Evolutionary conservation across 2,329 filamentous ascomycete genomes (phyloP).

Genomic region (Sporothrix schenckii): DNA sequence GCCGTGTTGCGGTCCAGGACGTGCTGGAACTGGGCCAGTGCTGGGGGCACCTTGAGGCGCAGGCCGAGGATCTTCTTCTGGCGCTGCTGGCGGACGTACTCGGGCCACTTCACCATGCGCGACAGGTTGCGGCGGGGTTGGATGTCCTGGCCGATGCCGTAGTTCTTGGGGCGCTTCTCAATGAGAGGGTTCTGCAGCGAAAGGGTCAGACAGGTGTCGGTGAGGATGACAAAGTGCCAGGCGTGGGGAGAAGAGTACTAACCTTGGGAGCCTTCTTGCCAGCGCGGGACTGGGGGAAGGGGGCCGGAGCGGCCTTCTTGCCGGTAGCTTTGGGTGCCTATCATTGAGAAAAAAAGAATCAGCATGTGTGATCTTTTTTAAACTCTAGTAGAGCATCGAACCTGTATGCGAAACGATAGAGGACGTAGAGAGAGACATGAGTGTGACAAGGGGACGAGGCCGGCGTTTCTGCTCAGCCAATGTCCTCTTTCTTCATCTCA

Average conservation of each 20-base stretch:
- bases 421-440: background rate
- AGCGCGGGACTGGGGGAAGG: constrained; percentile 94
- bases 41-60: constrained; percentile 96
- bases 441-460: background rate
- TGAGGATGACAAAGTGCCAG: no score
- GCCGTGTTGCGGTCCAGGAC: constrained; percentile 96
- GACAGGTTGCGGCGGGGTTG: constrained; percentile 94
- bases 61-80: constrained; percentile 94
- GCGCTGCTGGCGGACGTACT: constrained; percentile 98
- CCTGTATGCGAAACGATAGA: constrained; percentile 19
- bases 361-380: constrained; percentile 80
- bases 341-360: constrained; percentile 99
- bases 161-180: constrained; percentile 98
- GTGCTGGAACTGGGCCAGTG: constrained; percentile 96
- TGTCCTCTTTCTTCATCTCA: background rate
- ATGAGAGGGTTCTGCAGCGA: constrained; percentile 86
- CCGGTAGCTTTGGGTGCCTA: constrained; percentile 89
- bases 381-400: constrained; percentile 80
- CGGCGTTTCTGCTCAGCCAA: constrained; percentile 58
- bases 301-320: constrained; percentile 97
- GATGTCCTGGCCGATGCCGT: constrained; percentile 97
- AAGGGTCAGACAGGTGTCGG: constrained; percentile 35
- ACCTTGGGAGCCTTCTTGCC: constrained; percentile 98
- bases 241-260: constrained; percentile 47
- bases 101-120: constrained; percentile 99